phyloP scores from a whole-genome alignment of 2,329 filamentous ascomycete genomes.

The Fusarium floridanum region DNA sequence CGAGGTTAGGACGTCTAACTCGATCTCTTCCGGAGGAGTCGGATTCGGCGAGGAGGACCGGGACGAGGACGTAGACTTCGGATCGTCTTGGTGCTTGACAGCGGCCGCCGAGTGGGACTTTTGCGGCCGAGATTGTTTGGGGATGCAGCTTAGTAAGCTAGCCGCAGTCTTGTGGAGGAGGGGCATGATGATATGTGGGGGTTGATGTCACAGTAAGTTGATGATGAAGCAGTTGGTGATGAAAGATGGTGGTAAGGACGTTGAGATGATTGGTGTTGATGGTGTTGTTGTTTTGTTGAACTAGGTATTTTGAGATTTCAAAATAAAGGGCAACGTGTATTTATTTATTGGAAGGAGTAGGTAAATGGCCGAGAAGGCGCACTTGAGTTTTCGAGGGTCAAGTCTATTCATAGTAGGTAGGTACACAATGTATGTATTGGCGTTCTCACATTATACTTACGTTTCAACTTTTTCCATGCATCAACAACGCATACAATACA shows the following conservation, averaged over 20 bases:
- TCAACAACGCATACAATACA: background rate
- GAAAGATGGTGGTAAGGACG: background rate
- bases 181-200: conserved; percentile 23
- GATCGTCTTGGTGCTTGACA: conserved; percentile 13
- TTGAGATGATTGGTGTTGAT: background rate
- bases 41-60: conserved; percentile 24
- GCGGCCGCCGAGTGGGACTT: conserved; percentile 27
- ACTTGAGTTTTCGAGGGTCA: conserved; percentile 8
- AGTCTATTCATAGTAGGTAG: background rate
- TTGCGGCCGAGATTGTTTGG: conserved; percentile 9
- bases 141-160: conserved; percentile 37
- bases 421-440: background rate
- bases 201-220: conserved; percentile 19
- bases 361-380: background rate
- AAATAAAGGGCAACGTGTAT: background rate
- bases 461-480: background rate
- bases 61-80: conserved; percentile 22
- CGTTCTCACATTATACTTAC: background rate
- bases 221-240: conserved; percentile 1
- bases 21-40: conserved; percentile 25
- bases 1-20: background rate
- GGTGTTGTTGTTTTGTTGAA: background rate
- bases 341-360: background rate
- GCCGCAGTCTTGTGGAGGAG: conserved; percentile 29
- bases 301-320: background rate